A percentile compares a stretch with the other conserved stretches of the same genome.
Conservation (phyloP, 2,329 filamentous ascomycete genomes). For the Chaetomiaceae sp. region DNA sequence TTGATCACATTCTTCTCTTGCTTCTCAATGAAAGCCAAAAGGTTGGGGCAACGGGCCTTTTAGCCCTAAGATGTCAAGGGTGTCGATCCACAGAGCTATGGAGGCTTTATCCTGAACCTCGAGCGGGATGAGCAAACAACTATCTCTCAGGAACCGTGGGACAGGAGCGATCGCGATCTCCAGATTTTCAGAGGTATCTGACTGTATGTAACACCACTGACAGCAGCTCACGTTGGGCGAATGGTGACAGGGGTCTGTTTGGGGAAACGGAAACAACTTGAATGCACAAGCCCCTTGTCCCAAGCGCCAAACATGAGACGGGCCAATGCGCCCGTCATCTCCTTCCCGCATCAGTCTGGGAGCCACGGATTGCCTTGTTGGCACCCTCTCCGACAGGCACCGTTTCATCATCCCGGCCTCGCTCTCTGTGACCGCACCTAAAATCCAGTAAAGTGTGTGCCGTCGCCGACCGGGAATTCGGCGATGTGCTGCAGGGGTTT, state of each 20-base stretch:
- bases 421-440: conserved; percentile 13
- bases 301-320: conserved; percentile 16
- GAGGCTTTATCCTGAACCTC: background rate
- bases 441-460: conserved; percentile 1
- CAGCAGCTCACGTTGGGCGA: too few species aligned
- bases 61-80: too few species aligned
- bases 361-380: conserved; percentile 16
- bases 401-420: conserved; percentile 24
- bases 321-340: conserved; percentile 6
- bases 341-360: conserved; percentile 5
- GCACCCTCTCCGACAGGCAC: conserved; percentile 25
- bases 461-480: conserved; percentile 5
- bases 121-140: background rate
- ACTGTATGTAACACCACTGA: too few species aligned
- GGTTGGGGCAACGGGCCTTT: too few species aligned
- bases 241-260: background rate
- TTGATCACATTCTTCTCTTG: too few species aligned
- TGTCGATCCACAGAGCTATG: background rate
- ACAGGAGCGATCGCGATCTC: background rate
- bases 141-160: background rate
- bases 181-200: too few species aligned
- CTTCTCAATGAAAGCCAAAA: too few species aligned
- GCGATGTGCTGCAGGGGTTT: conserved; percentile 19
- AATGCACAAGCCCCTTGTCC: conserved; percentile 2
- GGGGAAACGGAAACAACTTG: background rate